A percentile compares a stretch with the other conserved stretches of the same genome.
These are phyloP conservation scores for Bolboschoenoplectus hybrid DNA, from an alignment of 202 grass and related monocot genomes.

Conservation along the genomic window DNA sequence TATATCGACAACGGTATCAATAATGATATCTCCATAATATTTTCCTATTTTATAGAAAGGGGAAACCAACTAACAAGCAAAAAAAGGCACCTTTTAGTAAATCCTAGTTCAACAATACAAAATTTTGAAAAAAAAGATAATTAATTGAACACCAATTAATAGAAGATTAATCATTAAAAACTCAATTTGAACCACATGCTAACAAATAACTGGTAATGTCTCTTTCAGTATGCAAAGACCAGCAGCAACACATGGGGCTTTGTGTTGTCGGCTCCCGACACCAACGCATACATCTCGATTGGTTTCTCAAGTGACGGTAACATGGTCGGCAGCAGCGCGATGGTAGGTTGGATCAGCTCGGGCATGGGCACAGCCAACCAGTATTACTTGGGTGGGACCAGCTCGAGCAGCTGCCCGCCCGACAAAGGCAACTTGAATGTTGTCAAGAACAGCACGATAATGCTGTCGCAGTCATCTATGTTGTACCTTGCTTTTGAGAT, in stretches of 20 bases:
- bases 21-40: no score
- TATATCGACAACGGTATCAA: no score
- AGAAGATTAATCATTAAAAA: conserved; percentile 8
- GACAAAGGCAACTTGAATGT: conserved; percentile 57
- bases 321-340: conserved; percentile 82
- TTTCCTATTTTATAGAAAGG: not conserved
- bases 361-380: conserved; percentile 57
- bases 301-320: conserved; percentile 71
- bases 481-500: conserved; percentile 79
- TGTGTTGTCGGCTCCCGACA: conserved; percentile 76
- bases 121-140: not conserved
- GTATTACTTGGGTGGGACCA: conserved; percentile 67
- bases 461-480: conserved; percentile 46
- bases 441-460: conserved; percentile 48
- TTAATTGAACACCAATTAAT: not conserved
- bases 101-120: not conserved
- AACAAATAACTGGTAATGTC: not conserved
- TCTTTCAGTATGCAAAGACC: conserved; percentile 68
- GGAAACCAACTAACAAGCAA: not conserved
- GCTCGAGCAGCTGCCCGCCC: conserved; percentile 44
- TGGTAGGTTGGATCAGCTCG: conserved; percentile 56
- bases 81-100: conserved; percentile 6
- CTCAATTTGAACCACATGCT: conserved; percentile 31
- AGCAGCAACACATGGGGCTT: conserved; percentile 69
- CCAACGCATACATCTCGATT: conserved; percentile 59